Percentiles rank a stretch among this genome's conserved stretches.
Conservation (phyloP, 2,329 filamentous ascomycete species). For the Colletotrichum sp. region DNA sequence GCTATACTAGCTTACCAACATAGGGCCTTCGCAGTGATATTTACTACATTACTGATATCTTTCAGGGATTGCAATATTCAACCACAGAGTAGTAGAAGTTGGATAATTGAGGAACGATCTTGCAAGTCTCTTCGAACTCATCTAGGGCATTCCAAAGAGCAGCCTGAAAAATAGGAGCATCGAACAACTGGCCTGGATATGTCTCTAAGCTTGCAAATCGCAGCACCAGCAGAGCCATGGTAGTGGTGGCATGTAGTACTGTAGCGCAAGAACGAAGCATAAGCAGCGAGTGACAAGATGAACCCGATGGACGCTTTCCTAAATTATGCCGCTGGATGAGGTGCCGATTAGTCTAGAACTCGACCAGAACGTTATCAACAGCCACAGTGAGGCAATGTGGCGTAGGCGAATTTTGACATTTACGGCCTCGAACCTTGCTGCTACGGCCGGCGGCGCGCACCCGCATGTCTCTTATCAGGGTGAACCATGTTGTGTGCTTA, state of each 20-base stretch:
- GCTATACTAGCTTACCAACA: neutral
- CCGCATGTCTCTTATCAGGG: neutral
- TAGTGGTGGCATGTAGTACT: neutral
- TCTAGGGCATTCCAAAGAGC: neutral
- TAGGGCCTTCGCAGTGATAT: neutral
- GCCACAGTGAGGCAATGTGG: neutral
- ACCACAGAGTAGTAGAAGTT: accelerated
- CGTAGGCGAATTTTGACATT: neutral
- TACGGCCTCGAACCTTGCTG: neutral
- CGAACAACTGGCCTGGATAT: neutral
- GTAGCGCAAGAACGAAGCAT: neutral
- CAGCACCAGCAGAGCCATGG: neutral
- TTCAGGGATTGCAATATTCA: neutral
- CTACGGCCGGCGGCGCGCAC: neutral
- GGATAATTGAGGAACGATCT: neutral
- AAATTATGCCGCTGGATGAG: neutral
- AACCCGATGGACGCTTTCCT: neutral
- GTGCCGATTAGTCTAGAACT: neutral
- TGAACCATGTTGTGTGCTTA: neutral
- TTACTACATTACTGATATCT: neutral
- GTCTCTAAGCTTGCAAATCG: neutral
- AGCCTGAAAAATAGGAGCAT: neutral
- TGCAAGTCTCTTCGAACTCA: neutral
- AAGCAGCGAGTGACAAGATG: neutral
- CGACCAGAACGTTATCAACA: neutral